Evolutionary conservation across 169 alveolate genomes (phyloP), one percentile per base, ranked within the genome.

Genomic region (Plasmodium reichenowi): DNA sequence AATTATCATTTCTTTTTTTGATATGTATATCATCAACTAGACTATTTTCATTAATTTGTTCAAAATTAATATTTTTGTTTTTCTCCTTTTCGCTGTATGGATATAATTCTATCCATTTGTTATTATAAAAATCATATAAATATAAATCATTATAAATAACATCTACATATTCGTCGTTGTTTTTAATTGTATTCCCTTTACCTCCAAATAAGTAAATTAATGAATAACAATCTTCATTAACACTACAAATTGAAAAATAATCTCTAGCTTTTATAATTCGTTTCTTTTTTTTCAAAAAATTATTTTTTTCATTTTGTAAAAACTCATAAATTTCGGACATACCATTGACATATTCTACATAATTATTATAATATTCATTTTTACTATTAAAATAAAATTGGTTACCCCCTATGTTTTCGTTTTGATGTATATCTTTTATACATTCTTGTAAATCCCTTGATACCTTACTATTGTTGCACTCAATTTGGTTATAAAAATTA

Each of bases 161-260:
- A 45, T 85, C 92, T 2, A 85, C n/a, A 29, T 85, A 85, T 60
- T 85, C 92, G 22, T 85, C 60, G 7, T 43, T 64, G n/a, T 64
- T 47, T 71, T 85, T 85, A 48, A 71, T 52, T 12, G 92, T 71
- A 52, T 66, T 85, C n/a, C 92, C 92, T 20, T 85, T 85, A n/a
- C 92, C 92, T 15, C 92, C 92, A 48, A 85, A 85, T 9, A 85
- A 74, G 64, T 85, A 85, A 58, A 85, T 85, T 63, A 85, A 71
- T 15, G 87, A 85, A 38, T 60, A 71, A 13, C 20, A 85, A 5
- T 43, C 72, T n/a, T 85, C 92, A 62, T 43, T 43, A 3, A 85
- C 92, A 26, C 92, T 85, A 43, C 92, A 85, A 17, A 85, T 47
- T 26, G 92, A 85, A 32, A 85, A 85, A 50, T 22, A 66, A 59